phyloP scores from a whole-genome alignment of 2,329 filamentous ascomycete genomes.

The Cytospora mali region DNA sequence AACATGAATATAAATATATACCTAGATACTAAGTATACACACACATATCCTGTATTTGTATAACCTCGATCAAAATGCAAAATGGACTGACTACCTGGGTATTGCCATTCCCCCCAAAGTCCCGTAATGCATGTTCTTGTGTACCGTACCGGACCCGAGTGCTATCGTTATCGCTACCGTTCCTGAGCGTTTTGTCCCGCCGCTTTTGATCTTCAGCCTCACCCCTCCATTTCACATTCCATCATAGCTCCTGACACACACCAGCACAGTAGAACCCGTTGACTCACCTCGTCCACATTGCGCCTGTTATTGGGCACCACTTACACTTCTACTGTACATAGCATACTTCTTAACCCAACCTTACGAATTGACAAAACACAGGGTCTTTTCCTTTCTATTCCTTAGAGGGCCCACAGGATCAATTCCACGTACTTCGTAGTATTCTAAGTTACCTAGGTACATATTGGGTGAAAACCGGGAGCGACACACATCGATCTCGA shows the following conservation, averaged over 20 bases:
- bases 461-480: background rate
- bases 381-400: background rate
- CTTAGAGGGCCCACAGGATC: background rate
- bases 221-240: background rate
- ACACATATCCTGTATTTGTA: no score
- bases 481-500: background rate
- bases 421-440: background rate
- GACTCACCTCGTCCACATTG: background rate
- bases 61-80: no score
- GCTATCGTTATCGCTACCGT: background rate
- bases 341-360: background rate
- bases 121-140: background rate
- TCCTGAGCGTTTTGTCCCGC: background rate
- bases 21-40: no score
- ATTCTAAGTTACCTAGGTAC: no score
- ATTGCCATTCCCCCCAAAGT: background rate
- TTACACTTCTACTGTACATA: background rate
- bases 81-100: background rate
- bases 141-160: background rate
- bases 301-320: background rate
- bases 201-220: background rate
- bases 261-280: background rate
- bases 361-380: background rate
- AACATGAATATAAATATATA: no score
- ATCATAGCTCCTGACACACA: background rate